Percentiles rank a stretch among this genome's conserved stretches.
These are phyloP conservation scores for Barnettozyma siamensis DNA, from an alignment of 805 yeast species.

Conservation along the genomic window DNA sequence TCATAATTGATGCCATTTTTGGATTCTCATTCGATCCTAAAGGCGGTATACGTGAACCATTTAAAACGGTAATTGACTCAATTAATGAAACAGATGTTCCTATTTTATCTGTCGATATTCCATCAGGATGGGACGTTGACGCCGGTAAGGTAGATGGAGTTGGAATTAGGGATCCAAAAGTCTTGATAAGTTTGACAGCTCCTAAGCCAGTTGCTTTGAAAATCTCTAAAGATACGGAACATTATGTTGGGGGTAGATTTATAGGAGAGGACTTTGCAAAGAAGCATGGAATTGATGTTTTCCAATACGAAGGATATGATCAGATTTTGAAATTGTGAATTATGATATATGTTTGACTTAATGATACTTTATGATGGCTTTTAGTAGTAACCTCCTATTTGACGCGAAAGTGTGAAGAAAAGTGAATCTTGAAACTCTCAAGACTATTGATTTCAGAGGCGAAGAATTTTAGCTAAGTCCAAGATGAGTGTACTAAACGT, in stretches of 20 bases:
- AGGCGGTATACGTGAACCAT: conserved; percentile 72
- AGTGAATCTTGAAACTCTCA: too few relatives aligned
- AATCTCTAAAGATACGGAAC: conserved; percentile 43
- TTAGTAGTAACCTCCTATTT: too few relatives aligned
- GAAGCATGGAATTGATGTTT: conserved; percentile 66
- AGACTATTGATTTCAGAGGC: neutral
- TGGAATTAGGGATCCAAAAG: conserved; percentile 48
- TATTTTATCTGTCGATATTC: conserved; percentile 80
- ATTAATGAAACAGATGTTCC: conserved; percentile 41
- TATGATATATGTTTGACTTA: neutral
- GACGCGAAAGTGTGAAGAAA: too few relatives aligned
- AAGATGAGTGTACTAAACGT: conserved; percentile 4
- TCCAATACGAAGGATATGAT: conserved; percentile 50
- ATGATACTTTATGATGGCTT: too few relatives aligned
- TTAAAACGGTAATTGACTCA: conserved; percentile 40
- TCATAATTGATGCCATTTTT: conserved; percentile 74
- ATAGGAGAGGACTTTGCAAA: conserved; percentile 60
- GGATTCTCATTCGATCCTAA: conserved; percentile 87
- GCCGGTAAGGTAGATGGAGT: conserved; percentile 54
- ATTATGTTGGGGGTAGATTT: conserved; percentile 90
- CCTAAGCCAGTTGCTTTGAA: conserved; percentile 81
- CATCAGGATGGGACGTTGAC: conserved; percentile 97
- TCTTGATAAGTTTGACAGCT: conserved; percentile 81
- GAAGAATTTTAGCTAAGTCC: neutral
- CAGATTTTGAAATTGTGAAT: conserved; percentile 41